Evolutionary conservation across 139 green algal species (phyloP), one percentile per base, ranked within the genome.

Genomic region (Eudorina sp.): DNA sequence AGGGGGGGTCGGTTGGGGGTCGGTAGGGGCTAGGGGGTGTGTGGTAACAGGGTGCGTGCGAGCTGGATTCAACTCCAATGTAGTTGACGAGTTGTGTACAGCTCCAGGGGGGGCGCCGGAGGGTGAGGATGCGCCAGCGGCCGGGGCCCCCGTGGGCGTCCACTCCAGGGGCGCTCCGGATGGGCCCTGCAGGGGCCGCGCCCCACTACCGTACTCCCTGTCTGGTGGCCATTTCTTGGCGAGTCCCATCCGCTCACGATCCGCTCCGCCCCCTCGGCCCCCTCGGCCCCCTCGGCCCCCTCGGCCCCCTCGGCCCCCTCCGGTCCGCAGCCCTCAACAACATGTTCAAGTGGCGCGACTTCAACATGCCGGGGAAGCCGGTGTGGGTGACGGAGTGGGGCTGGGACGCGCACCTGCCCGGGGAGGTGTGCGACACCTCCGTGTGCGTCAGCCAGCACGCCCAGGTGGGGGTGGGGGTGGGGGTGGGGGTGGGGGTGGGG

Each of bases 381-480:
- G 31, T 91, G 55, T 91, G 88, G 88, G 72, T 91, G 21, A 91
- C 88, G 23, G 88, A 91, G 78, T 90, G 75, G 75, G 87, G 87
- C 53, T 90, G 87, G 87, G 87, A 90, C 72, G 68, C 87, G 31
- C 23, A 34, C 14, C 51, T 78, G 38, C 87, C 87, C 36, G 87
- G 78, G 3, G 87, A 90, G 70, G 31, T 25, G 4, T 90, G 87
- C 53, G 29, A 29, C 68, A 75, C 58, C 45, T 75, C 53, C 4
- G 40, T 87, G 18, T 90, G 87, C 46, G 87, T 90, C 53, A 88
- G 48, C 53, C 87, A 90, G 79, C 69, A 77, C 36, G 87, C 87
- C 27, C 77, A 89, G 81, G 66, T 75, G 38, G 19, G 55, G 55
- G 55, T 5, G 14, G 55, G 55, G 55, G 40, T 78, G 55, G n/a